phyloP scores from a whole-genome alignment of 1,139 yeast species.

The Yamadazyma buinensis region DNA sequence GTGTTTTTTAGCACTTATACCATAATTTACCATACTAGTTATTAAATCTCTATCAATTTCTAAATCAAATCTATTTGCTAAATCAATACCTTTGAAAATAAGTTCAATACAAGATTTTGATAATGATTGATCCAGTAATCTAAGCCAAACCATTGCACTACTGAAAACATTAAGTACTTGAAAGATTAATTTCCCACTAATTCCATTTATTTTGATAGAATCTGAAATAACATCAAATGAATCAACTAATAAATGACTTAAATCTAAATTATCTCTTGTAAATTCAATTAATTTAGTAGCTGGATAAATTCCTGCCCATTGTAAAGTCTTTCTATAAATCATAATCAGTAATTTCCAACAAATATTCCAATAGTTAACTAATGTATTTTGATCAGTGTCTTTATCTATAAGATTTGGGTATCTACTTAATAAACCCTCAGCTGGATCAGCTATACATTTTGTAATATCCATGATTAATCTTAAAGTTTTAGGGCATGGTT shows the following conservation, averaged over 20 bases:
- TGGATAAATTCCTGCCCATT: slow-evolving; percentile 68
- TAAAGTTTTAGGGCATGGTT: slow-evolving; percentile 74
- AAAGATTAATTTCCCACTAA: slow-evolving; percentile 19
- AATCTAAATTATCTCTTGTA: slow-evolving; percentile 81
- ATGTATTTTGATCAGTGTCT: slow-evolving; percentile 15
- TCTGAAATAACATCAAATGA: slow-evolving; percentile 57
- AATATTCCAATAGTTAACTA: slow-evolving; percentile 51
- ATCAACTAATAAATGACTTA: slow-evolving; percentile 64
- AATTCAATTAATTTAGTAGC: slow-evolving; percentile 65
- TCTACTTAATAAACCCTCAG: slow-evolving; percentile 22
- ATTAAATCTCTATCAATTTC: slow-evolving; percentile 48
- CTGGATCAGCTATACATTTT: slow-evolving; percentile 62
- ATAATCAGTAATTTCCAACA: slow-evolving; percentile 71
- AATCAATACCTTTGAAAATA: slow-evolving; percentile 62
- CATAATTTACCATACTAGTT: slow-evolving; percentile 54
- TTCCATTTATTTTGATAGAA: slow-evolving; percentile 13
- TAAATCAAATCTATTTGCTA: slow-evolving; percentile 53
- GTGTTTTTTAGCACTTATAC: slow-evolving; percentile 60
- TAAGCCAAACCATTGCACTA: slow-evolving; percentile 70
- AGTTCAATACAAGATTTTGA: slow-evolving; percentile 71
- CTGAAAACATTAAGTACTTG: slow-evolving; percentile 50
- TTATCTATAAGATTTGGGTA: slow-evolving; percentile 2
- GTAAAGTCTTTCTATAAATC: slow-evolving; percentile 63
- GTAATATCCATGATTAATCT: slow-evolving; percentile 73
- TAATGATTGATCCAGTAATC: slow-evolving; percentile 74